Percentiles rank a stretch among this genome's conserved stretches.
Conservation (phyloP, 306 rosid species). For the Sicyos baderoa region DNA sequence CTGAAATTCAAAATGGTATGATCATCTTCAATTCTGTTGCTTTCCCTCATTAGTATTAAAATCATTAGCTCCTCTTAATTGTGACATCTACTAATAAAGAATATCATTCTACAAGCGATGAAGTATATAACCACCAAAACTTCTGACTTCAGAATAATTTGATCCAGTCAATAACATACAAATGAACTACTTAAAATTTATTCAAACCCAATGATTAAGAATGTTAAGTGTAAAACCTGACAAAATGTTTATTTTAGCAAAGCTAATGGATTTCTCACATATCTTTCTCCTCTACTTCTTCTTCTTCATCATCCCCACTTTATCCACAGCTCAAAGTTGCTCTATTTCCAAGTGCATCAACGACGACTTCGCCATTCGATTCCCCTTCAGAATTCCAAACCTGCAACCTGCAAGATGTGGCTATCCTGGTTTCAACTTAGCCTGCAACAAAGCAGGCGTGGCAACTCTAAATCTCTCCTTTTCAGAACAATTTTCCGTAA, state of each 20-base stretch:
- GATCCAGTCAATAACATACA: slow-evolving; percentile 9
- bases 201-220: slow-evolving; percentile 8
- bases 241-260: not conserved
- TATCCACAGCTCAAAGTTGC: slow-evolving; percentile 28
- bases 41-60: not conserved
- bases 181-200: slow-evolving; percentile 1
- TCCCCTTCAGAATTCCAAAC: slow-evolving; percentile 45
- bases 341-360: slow-evolving; percentile 30
- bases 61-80: not conserved
- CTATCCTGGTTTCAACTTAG: slow-evolving; percentile 52
- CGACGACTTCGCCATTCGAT: slow-evolving; percentile 32
- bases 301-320: slow-evolving; percentile 30
- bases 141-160: slow-evolving; percentile 15
- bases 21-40: no score
- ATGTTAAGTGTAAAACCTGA: not conserved
- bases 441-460: slow-evolving; percentile 31
- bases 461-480: slow-evolving; percentile 38
- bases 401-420: slow-evolving; percentile 36
- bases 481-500: slow-evolving; percentile 38
- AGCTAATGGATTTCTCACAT: slow-evolving; percentile 14
- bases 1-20: no score
- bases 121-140: not conserved
- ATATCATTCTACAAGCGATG: not conserved
- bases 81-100: slow-evolving; percentile 1
- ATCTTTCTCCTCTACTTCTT: slow-evolving; percentile 27